A percentile compares a stretch with the other conserved stretches of the same genome.
Conservation (phyloP, 305 asterid genomes). For the Fraxinus albicans region DNA sequence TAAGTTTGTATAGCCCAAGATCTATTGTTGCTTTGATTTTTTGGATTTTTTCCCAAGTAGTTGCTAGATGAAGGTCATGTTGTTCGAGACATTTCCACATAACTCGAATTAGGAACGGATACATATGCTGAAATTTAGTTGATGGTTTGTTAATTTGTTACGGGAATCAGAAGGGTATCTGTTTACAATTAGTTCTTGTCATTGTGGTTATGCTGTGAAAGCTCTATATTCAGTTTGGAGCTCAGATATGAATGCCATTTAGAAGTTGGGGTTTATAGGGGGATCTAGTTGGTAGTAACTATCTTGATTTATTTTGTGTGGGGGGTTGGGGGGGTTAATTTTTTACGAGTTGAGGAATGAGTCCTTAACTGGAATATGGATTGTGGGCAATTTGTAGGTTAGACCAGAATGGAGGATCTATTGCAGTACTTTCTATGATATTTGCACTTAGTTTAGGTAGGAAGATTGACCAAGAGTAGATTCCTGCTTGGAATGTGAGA, state of each 20-base stretch:
- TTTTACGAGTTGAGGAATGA: neutral
- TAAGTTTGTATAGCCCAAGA: slow-evolving; percentile 22
- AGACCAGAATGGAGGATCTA: neutral
- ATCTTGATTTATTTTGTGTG: too few relatives aligned
- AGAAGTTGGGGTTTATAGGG: neutral
- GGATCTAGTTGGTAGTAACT: neutral
- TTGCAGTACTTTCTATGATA: neutral
- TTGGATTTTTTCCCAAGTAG: neutral
- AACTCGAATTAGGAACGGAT: neutral
- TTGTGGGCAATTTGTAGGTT: neutral
- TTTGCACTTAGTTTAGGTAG: neutral
- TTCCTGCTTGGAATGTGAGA: neutral
- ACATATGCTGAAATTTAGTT: neutral
- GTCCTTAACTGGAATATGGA: neutral
- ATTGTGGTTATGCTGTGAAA: neutral
- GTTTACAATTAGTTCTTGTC: neutral
- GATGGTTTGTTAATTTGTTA: neutral
- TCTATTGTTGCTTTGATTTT: slow-evolving; percentile 28
- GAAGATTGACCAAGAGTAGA: neutral
- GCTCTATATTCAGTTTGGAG: neutral
- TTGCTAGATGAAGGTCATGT: neutral
- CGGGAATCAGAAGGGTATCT: neutral
- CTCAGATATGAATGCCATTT: neutral
- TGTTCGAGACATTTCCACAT: neutral
- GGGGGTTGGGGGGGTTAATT: neutral